Percentiles rank a stretch among this genome's conserved stretches.
These are phyloP conservation scores for Linum trigynum DNA, from an alignment of 345 rosid species.

Conservation along the genomic window DNA sequence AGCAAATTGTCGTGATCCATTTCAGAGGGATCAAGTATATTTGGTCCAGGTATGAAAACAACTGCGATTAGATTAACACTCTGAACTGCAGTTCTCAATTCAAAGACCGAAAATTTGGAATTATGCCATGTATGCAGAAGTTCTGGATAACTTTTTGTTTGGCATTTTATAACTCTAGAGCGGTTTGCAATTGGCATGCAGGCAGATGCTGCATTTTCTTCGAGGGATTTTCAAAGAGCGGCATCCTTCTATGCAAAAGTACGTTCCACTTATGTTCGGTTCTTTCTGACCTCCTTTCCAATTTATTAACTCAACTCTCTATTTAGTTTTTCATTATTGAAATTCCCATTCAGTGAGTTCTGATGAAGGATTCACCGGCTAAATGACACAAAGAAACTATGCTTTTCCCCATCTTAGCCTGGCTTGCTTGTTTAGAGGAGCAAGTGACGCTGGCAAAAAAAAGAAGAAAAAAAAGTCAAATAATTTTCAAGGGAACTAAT, in stretches of 20 bases:
- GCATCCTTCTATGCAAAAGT: constrained; percentile 97
- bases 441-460: neutral
- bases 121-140: constrained; percentile 6
- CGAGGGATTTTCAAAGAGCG: constrained; percentile 84
- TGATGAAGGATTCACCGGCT: neutral
- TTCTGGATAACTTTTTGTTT: constrained; percentile 5
- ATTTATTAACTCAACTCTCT: neutral
- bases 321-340: neutral
- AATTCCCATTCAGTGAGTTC: neutral
- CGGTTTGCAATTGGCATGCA: constrained; percentile 30
- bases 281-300: constrained; percentile 6
- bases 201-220: constrained; percentile 87
- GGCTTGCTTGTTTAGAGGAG: neutral
- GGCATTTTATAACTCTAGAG: constrained; percentile 18
- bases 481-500: too few species aligned
- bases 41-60: constrained; percentile 61
- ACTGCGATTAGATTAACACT: constrained; percentile 2
- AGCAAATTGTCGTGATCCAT: constrained; percentile 78
- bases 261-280: constrained; percentile 15
- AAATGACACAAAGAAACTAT: neutral
- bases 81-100: constrained; percentile 1
- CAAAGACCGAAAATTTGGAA: neutral
- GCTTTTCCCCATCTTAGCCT: neutral
- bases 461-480: too few species aligned
- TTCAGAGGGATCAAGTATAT: constrained; percentile 96